Evolutionary conservation across 192 early-diverging fungal species (phyloP).

Genomic region (Backusella tuberculispora): DNA sequence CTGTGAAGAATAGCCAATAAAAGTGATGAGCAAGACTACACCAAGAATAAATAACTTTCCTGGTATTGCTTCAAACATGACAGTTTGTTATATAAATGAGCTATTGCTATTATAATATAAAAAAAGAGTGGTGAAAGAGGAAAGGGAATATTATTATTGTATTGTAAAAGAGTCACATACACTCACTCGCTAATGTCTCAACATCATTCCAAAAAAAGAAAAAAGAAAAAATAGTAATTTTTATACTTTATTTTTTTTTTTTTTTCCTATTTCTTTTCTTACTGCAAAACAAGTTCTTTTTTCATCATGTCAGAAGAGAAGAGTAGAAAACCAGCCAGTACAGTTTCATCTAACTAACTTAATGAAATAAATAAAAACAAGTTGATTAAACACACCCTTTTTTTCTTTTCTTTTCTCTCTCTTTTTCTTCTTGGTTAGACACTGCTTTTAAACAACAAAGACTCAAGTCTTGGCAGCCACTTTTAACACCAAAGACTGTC

Average conservation of each 20-base stretch:
- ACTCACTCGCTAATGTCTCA: no score
- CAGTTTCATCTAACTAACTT: not conserved
- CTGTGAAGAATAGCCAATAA: constrained; percentile 44
- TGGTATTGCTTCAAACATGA: constrained; percentile 34
- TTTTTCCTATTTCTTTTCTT: constrained; percentile 7
- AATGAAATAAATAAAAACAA: not conserved
- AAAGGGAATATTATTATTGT: constrained; percentile 6
- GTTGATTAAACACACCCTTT: not conserved
- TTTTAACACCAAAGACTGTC: constrained; percentile 98
- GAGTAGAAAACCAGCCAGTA: constrained; percentile 66
- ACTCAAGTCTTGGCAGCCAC: constrained; percentile 98
- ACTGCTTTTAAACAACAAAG: constrained; percentile 99
- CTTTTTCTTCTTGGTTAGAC: constrained; percentile 53
- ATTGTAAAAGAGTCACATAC: not conserved
- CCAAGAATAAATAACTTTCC: constrained; percentile 39
- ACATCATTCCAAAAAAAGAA: no score
- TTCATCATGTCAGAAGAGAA: constrained; percentile 51
- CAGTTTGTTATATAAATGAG: not conserved
- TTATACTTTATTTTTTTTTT: no score
- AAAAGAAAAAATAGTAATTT: no score
- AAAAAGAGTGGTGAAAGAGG: not conserved
- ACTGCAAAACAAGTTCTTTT: not conserved
- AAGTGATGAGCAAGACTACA: constrained; percentile 29
- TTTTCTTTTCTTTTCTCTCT: constrained; percentile 1
- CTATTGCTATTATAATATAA: not conserved